Base-by-base conservation (phyloP, 2,329 filamentous ascomycete species). In the Diaporthe helianthi region DNA sequence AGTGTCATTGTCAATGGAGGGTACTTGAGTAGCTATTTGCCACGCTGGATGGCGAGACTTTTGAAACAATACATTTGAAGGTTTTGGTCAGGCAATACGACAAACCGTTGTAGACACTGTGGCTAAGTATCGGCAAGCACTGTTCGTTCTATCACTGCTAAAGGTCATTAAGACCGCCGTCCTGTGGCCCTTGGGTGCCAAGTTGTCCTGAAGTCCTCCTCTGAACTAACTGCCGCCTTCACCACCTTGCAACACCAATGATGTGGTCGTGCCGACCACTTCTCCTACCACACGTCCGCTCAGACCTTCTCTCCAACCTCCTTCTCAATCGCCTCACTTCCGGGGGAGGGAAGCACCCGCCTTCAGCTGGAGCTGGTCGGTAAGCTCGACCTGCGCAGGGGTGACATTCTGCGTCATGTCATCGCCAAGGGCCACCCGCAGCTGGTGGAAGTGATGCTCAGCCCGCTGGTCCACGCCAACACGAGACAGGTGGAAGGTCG, bases 151-250 rank as follows among this genome's bases (percentile, higher is more conserved):
- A 19, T n/a, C 19, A 19, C 17, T 19, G n/a, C n/a, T n/a, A n/a
- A n/a, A n/a, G n/a, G n/a, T 44, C 17, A n/a, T 19, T 1, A 19
- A 4, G 17, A 19, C 41, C 1, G 8, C 19, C 8, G 13, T 41
- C 15, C 38, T 41, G 7, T 1, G 8, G 19, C 4, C 41, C 7
- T n/a, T n/a, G n/a, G n/a, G n/a, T n/a, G n/a, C n/a, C n/a, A n/a
- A n/a, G n/a, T n/a, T n/a, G n/a, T n/a, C 1, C 7, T 2, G 8
- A 8, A 7, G 1, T 6, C 4, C 3, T 10, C 19, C 19, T 46
- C 1, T 46, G 19, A 12, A 22, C 19, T 46, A 3, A n/a, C 41
- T n/a, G 41, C 19, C 19, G 5, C 41, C n/a, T 47, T n/a, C n/a
- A 47, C 44, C n/a, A 47, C 10, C n/a, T 12, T 10, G 8, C 26